Evolutionary conservation across 1,139 yeast genomes (phyloP).

Genomic region (Protomyces inouyei): DNA sequence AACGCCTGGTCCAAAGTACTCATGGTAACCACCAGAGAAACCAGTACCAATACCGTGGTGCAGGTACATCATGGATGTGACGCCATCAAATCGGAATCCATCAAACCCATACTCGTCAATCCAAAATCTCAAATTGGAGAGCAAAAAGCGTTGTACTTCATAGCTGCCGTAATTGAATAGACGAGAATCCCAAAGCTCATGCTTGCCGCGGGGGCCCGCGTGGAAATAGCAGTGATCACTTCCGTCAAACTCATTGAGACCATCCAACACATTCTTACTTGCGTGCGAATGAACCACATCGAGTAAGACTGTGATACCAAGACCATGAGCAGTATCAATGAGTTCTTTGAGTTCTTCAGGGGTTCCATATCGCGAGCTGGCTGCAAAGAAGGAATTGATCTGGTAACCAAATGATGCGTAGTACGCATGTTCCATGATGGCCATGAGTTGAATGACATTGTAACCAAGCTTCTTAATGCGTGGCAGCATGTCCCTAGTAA

Average conservation of each 20-base stretch:
- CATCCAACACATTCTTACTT: slow-evolving; percentile 89
- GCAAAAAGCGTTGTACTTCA: slow-evolving; percentile 80
- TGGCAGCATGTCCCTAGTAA: slow-evolving; percentile 76
- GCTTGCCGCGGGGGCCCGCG: slow-evolving; percentile 76
- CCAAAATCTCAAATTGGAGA: slow-evolving; percentile 82
- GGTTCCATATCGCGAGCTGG: slow-evolving; percentile 74
- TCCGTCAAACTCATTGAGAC: slow-evolving; percentile 89
- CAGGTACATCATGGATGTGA: slow-evolving; percentile 81
- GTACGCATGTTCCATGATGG: slow-evolving; percentile 97
- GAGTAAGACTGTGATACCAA: slow-evolving; percentile 78
- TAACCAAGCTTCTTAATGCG: slow-evolving; percentile 78
- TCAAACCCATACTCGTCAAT: slow-evolving; percentile 81
- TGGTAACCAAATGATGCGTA: slow-evolving; percentile 97
- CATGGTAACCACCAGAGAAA: slow-evolving; percentile 89
- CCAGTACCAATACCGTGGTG: slow-evolving; percentile 91
- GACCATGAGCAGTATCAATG: slow-evolving; percentile 82
- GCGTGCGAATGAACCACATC: slow-evolving; percentile 97
- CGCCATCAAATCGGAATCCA: slow-evolving; percentile 96
- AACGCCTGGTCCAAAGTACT: slow-evolving; percentile 75
- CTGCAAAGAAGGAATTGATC: slow-evolving; percentile 85
- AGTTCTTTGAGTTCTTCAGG: slow-evolving; percentile 91
- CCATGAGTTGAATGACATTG: slow-evolving; percentile 93
- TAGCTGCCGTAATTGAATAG: slow-evolving; percentile 84
- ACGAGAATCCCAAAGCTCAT: slow-evolving; percentile 92
- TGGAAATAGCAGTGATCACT: slow-evolving; percentile 94